These are phyloP conservation scores for Fraxinus greggii DNA, from an alignment of 305 asterid genomes.

Conservation along the genomic window DNA sequence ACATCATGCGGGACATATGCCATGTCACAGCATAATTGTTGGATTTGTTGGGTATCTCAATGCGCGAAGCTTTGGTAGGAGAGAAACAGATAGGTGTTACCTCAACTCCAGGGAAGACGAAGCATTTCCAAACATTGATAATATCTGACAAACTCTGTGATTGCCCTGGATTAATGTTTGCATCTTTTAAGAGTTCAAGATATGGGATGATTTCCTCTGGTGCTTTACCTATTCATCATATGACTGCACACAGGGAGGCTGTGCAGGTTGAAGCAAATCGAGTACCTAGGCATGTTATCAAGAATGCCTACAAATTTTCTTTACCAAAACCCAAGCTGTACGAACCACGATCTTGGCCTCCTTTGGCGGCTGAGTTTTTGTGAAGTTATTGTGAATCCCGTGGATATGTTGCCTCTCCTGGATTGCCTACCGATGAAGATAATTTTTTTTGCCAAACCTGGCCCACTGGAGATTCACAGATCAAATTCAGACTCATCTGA, in stretches of 20 bases:
- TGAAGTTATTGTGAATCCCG: conserved; percentile 83
- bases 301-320: conserved; percentile 63
- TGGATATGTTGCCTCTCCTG: conserved; percentile 83
- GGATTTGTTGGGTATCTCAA: conserved; percentile 98
- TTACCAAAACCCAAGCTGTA: conserved; percentile 83
- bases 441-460: background rate
- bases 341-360: conserved; percentile 66
- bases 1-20: background rate
- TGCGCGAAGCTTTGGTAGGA: conserved; percentile 91
- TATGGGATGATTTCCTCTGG: conserved; percentile 97
- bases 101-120: conserved; percentile 94
- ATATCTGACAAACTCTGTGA: conserved; percentile 86
- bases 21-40: conserved; percentile 45
- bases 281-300: conserved; percentile 64
- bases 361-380: conserved; percentile 66
- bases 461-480: conserved; percentile 31
- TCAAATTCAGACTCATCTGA: conserved; percentile 38
- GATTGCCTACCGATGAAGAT: conserved; percentile 23
- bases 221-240: conserved; percentile 80
- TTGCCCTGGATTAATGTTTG: conserved; percentile 93
- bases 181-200: conserved; percentile 89
- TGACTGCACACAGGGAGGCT: conserved; percentile 82
- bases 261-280: conserved; percentile 87
- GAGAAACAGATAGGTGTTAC: conserved; percentile 88
- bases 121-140: conserved; percentile 88